Evolutionary conservation across 2,329 filamentous ascomycete species (phyloP).

Genomic region (Botrytis squamosa): DNA sequence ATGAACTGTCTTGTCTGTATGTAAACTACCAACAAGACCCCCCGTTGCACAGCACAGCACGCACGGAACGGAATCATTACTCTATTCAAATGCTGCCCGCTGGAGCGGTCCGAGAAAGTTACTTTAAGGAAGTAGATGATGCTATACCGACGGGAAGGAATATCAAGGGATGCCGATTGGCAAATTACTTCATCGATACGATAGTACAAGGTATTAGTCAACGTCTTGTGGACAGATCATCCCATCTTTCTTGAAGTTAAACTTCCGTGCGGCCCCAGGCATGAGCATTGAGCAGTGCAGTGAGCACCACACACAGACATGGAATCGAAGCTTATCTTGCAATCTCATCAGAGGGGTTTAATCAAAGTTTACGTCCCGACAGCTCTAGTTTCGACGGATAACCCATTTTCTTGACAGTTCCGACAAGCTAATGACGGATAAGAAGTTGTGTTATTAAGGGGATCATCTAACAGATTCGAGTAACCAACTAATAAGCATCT

Average conservation of each 20-base stretch:
- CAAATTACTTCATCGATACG: not conserved
- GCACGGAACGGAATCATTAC: not conserved
- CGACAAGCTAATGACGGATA: not conserved
- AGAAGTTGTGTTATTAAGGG: not conserved
- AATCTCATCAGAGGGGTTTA: constrained; percentile 5
- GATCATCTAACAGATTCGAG: not conserved
- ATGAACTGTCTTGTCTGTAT: constrained; percentile 3
- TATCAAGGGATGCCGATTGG: constrained; percentile 8
- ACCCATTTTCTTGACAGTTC: not conserved
- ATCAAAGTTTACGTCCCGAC: not conserved
- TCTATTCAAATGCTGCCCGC: not conserved
- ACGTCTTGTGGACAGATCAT: constrained; percentile 21
- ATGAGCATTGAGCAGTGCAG: not conserved
- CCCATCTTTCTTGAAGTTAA: constrained; percentile 13
- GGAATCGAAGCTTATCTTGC: constrained; percentile 15
- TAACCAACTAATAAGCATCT: not conserved
- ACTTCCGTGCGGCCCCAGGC: constrained; percentile 15
- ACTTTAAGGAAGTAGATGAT: constrained; percentile 1
- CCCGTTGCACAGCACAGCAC: not conserved
- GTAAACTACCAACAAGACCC: not conserved
- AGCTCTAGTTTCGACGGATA: not conserved
- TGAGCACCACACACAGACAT: constrained; percentile 8
- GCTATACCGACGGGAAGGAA: constrained; percentile 16
- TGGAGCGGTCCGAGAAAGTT: constrained; percentile 17
- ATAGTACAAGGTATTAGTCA: not conserved